These are phyloP conservation scores for Maudiozyma pseudohumilis DNA, from an alignment of 805 yeast species.

Conservation along the genomic window DNA sequence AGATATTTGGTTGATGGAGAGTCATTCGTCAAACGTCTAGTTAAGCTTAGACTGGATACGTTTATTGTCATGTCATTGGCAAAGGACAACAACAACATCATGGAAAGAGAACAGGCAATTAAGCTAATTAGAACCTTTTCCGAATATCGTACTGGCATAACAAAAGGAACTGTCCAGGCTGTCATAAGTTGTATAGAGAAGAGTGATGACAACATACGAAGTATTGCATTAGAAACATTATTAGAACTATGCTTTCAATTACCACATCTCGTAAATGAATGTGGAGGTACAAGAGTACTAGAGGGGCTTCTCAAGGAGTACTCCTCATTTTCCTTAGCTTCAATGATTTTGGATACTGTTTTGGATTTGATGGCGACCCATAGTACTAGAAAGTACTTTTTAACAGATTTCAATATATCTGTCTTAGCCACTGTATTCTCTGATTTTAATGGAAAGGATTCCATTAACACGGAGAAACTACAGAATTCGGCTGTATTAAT, in stretches of 20 bases:
- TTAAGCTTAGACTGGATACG: slow-evolving; percentile 47
- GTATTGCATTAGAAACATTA: slow-evolving; percentile 45
- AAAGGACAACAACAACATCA: slow-evolving; percentile 40
- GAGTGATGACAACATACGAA: slow-evolving; percentile 40
- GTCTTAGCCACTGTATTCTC: slow-evolving; percentile 62
- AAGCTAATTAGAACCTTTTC: slow-evolving; percentile 57
- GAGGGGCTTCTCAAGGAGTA: slow-evolving; percentile 22
- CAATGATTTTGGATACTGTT: slow-evolving; percentile 22
- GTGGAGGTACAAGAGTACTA: slow-evolving; percentile 39
- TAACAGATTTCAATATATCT: slow-evolving; percentile 55
- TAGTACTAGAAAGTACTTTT: slow-evolving; percentile 24
- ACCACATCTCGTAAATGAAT: slow-evolving; percentile 36
- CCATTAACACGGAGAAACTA: slow-evolving; percentile 42
- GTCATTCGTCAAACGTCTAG: slow-evolving; percentile 44
- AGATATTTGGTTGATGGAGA: slow-evolving; percentile 50
- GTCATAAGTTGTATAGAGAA: slow-evolving; percentile 55
- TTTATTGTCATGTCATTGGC: slow-evolving; percentile 57
- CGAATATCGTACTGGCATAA: slow-evolving; percentile 46
- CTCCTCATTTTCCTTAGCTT: slow-evolving; percentile 19
- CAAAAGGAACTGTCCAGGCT: slow-evolving; percentile 59
- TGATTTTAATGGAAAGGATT: slow-evolving; percentile 42
- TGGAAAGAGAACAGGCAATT: slow-evolving; percentile 71
- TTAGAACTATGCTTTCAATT: slow-evolving; percentile 42
- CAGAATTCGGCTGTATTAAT: slow-evolving; percentile 53
- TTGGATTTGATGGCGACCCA: slow-evolving; percentile 22